Base-by-base conservation (phyloP, 139 green algal genomes). In the Pleodorina starrii region DNA sequence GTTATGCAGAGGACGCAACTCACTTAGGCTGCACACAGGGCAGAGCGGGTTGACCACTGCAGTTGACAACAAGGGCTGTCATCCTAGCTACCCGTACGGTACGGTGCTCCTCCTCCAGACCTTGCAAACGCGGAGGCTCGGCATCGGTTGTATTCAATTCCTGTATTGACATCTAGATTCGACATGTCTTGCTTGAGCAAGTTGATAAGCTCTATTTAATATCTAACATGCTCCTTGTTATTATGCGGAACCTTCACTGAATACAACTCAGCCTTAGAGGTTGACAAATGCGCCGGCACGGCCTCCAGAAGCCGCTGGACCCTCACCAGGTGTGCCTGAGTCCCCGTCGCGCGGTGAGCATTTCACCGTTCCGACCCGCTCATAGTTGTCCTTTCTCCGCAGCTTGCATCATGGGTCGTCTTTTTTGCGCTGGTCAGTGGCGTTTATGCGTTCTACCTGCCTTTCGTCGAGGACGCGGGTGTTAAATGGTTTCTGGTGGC, bases 311-410 rank as follows among this genome's bases (percentile, higher is more conserved):
- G 32, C 92, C 90, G 25, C 57, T 92, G 50, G 90, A 92, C 68
- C 72, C 73, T 0, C 90, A 94, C 38, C 92, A 94, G 90, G 90
- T 94, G 17, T 5, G 63, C 44, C 21, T 51, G 27, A 50, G 48
- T 19, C 1, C n/a, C 72, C 42, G 72, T 80, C 72, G 42, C 68
- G 42, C 72, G 72, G 40, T 14, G 14, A 10, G 40, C 42, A 35
- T 57, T 54, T 36, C 42, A 59, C 9, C 21, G 72, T 54, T 38
- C 43, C 72, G 16, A 42, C 40, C 40, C 2, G 10, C 72, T 80
- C 42, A 80, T 40, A 80, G 72, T 17, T 21, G 17, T 59, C 74
- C 9, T 42, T 0, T 40, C 12, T 27, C 43, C n/a, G 83, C 91
- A 90, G 88, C 1, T 85, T 35, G 51, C 77, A 23, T 85, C 90